Conservation (phyloP, 2,329 filamentous ascomycete genomes). For the Didymella segeticola region DNA sequence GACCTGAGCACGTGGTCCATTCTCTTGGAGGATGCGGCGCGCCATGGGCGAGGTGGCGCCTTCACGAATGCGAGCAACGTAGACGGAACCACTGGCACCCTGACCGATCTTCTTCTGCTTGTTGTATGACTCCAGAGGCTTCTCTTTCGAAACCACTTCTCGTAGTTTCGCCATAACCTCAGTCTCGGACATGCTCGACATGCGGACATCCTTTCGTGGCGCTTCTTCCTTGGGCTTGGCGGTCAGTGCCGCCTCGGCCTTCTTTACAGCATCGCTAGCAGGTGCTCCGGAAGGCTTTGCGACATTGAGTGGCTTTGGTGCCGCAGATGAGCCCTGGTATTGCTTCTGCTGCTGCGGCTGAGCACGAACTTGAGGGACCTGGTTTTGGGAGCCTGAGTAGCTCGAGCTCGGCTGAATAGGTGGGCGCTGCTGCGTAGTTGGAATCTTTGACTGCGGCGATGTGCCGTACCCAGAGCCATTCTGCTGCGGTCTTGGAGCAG, state of each 20-base stretch:
- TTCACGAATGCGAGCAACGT: constrained; percentile 95
- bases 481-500: constrained; percentile 62
- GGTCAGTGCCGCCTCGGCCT: constrained; percentile 86
- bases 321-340: constrained; percentile 54
- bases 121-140: constrained; percentile 92
- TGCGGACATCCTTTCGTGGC: constrained; percentile 89
- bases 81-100: constrained; percentile 96
- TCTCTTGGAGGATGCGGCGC: constrained; percentile 76
- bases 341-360: constrained; percentile 46
- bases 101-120: constrained; percentile 99
- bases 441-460: constrained; percentile 37
- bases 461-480: constrained; percentile 37
- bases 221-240: constrained; percentile 71
- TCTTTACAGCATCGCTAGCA: constrained; percentile 75
- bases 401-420: constrained; percentile 55
- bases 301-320: constrained; percentile 63
- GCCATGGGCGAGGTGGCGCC: constrained; percentile 82
- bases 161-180: constrained; percentile 97
- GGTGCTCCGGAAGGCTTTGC: constrained; percentile 57
- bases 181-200: constrained; percentile 97
- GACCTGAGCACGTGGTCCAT: constrained; percentile 85
- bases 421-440: constrained; percentile 40
- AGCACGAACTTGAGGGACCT: constrained; percentile 53
- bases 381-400: constrained; percentile 45
- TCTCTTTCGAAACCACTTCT: constrained; percentile 93